A percentile compares a stretch with the other conserved stretches of the same genome.
phyloP scores from a whole-genome alignment of 2,329 filamentous ascomycete species.

The Clarireedia paspali region DNA sequence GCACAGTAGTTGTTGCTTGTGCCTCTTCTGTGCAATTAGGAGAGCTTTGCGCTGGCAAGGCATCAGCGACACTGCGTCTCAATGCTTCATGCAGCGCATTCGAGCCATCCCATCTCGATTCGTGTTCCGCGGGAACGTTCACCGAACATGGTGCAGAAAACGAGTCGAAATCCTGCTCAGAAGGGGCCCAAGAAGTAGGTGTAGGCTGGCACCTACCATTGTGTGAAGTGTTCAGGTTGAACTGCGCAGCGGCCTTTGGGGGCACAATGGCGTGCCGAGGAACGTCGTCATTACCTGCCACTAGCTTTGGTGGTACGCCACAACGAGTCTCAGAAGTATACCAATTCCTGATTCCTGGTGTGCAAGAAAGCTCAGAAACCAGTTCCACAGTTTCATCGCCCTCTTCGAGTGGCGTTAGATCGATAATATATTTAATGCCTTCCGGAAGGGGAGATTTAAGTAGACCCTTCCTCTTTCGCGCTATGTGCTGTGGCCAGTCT shows the following conservation, averaged over 20 bases:
- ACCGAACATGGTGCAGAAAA: too few species aligned
- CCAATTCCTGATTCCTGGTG: constrained; percentile 49
- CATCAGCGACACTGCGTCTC: too few species aligned
- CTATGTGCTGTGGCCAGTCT: constrained; percentile 35
- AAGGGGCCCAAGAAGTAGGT: neutral
- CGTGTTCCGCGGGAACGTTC: too few species aligned
- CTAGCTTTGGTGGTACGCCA: constrained; percentile 32
- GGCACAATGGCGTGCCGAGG: neutral
- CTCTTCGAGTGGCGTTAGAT: constrained; percentile 54
- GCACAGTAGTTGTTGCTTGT: neutral
- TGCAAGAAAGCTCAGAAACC: constrained; percentile 50
- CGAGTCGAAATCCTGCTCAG: too few species aligned
- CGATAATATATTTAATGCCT: constrained; percentile 50
- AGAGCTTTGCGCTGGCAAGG: too few species aligned
- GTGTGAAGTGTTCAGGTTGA: neutral
- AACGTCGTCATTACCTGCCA: constrained; percentile 42
- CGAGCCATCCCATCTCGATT: too few species aligned
- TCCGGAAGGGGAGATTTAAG: constrained; percentile 24
- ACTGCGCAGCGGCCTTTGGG: neutral
- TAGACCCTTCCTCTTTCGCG: constrained; percentile 30
- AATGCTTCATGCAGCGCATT: too few species aligned
- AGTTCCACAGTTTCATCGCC: constrained; percentile 56
- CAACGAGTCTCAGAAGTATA: constrained; percentile 35
- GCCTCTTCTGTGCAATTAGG: too few species aligned
- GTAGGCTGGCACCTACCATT: neutral